A percentile compares a stretch with the other conserved stretches of the same genome.
phyloP scores from a whole-genome alignment of 305 asterid species.

The Fraxinus baroniana region DNA sequence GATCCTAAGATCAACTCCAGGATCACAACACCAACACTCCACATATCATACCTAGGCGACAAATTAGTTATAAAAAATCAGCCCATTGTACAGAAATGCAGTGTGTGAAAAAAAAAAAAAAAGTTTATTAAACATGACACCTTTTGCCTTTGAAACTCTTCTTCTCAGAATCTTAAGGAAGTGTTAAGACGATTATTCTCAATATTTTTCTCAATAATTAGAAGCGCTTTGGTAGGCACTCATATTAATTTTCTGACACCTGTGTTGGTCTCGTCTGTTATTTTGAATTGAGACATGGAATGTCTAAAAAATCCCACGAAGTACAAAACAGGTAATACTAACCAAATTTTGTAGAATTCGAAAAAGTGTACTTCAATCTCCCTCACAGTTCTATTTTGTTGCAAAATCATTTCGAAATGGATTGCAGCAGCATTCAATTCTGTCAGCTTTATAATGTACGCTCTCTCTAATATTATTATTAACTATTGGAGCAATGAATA shows the following conservation, averaged over 20 bases:
- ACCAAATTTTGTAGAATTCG: conserved; percentile 2
- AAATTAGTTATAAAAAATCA: conserved; percentile 25
- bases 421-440: not conserved
- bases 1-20: conserved; percentile 94
- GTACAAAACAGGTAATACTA: not conserved
- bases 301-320: not conserved
- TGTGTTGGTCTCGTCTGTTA: not conserved
- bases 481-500: not conserved
- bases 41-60: conserved; percentile 87
- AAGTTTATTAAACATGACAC: not conserved
- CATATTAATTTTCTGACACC: conserved; percentile 1
- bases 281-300: not conserved
- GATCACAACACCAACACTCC: conserved; percentile 96
- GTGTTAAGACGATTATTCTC: not conserved
- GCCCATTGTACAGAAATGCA: conserved; percentile 12
- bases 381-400: conserved; percentile 6
- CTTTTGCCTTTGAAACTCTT: not conserved
- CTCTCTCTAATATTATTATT: not conserved
- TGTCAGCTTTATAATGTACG: not conserved
- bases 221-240: conserved; percentile 7
- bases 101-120: not conserved
- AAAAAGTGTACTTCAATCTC: not conserved
- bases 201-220: conserved; percentile 7
- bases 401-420: not conserved
- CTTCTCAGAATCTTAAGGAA: not conserved